Evolutionary conservation across 164 flowering plant genomes (phyloP).

Genomic region (Vitis rupestris): DNA sequence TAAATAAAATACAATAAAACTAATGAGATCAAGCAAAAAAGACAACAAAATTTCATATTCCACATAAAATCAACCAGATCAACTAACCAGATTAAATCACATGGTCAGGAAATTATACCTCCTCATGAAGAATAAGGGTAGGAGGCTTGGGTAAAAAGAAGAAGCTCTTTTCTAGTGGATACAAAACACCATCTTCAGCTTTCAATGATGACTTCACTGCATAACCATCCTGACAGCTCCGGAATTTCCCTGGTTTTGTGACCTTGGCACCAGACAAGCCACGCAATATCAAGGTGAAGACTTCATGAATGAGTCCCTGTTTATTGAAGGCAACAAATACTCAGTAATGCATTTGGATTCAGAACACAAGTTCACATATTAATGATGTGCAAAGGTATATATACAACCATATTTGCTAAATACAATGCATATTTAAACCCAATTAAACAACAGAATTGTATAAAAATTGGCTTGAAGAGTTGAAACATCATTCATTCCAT

Average conservation of each 20-base stretch:
- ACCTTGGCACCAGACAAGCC: slow-evolving; percentile 93
- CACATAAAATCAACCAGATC: not conserved
- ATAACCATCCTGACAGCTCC: slow-evolving; percentile 94
- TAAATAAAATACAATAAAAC: slow-evolving; percentile 14
- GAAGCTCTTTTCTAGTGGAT: slow-evolving; percentile 96
- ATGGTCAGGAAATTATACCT: slow-evolving; percentile 40
- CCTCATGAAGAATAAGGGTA: slow-evolving; percentile 95
- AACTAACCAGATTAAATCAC: not conserved
- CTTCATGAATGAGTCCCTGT: slow-evolving; percentile 95
- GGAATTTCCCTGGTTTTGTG: slow-evolving; percentile 92
- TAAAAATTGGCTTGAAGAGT: not conserved
- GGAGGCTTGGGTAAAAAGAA: slow-evolving; percentile 99
- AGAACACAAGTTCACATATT: not conserved
- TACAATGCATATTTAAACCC: too few species aligned
- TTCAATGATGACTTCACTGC: slow-evolving; percentile 97
- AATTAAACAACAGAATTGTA: not conserved
- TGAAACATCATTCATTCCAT: not conserved
- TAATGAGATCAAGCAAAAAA: not conserved
- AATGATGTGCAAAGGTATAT: not conserved
- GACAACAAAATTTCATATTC: not conserved
- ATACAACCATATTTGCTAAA: not conserved
- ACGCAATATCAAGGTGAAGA: slow-evolving; percentile 81
- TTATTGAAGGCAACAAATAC: slow-evolving; percentile 5
- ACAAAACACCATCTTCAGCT: slow-evolving; percentile 97
- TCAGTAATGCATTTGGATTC: not conserved